Base-by-base conservation (phyloP, 768 basidiomycete genomes). In the Gloeostereum incarnatum region DNA sequence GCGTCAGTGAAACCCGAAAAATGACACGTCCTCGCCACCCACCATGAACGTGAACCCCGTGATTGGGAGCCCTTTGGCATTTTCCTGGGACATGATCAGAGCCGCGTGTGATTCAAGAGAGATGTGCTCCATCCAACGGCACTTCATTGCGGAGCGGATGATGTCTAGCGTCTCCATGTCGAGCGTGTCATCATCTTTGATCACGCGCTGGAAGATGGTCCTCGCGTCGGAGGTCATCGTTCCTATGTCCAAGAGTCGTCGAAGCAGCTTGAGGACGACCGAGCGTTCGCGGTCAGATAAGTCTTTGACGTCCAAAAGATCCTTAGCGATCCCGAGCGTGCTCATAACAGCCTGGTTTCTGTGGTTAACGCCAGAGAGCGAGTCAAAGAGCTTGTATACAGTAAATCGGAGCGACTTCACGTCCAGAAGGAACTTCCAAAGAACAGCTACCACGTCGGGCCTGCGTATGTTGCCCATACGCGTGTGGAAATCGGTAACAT, bases 91-190 rank as follows among this genome's bases (percentile, higher is more conserved):
- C 22, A 80, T 52, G 3, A 64, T 59, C 5, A 87, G 45, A 6
- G 71, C 59, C 2, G 81, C 71, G 4, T 61, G 53, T 2, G 69
- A 68, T 51, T 78, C 76, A 48, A 89, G 59, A 2, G 76, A 82
- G 43, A 91, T 71, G 51, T 90, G 87, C 40, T 78, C 73, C 1
- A 82, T 75, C 88, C 87, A 90, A 23, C 76, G 69, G 26, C 77
- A 76, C 54, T 75, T 81, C 68, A 85, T 78, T 2, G 75, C 77
- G 32, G 71, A 67, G 5, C 81, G 73, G 38, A 90, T 66, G 19
- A 87, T 57, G 31, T 86, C 85, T 31, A 89, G 53, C 24, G 85
- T 66, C 33, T 84, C 82, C 5, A 59, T 51, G 44, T 87, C 75
- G 18, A 87, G 53, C 0, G 59, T 63, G 10, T 69, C 67, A 38